A percentile compares a stretch with the other conserved stretches of the same genome.
phyloP scores from a whole-genome alignment of 2,329 filamentous ascomycete species.

The Pseudogymnoascus sp. region DNA sequence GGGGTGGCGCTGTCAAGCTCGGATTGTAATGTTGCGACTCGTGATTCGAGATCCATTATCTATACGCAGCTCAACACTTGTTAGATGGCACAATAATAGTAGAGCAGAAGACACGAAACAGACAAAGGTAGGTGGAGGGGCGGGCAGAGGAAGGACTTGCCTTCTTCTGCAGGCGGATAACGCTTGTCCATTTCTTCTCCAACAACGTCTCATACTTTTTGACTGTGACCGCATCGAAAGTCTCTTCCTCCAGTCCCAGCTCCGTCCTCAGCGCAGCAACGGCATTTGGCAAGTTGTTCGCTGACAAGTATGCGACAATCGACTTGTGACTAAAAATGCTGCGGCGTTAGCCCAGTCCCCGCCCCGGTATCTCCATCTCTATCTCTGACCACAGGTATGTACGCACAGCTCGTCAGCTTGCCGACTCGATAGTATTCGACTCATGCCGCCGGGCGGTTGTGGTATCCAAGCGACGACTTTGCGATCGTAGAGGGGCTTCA shows the following conservation, averaged over 20 bases:
- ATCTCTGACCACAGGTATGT: slow-evolving; percentile 12
- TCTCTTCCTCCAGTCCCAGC: slow-evolving; percentile 54
- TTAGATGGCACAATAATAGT: slow-evolving; percentile 12
- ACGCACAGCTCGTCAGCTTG: slow-evolving; percentile 80
- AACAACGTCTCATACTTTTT: slow-evolving; percentile 88
- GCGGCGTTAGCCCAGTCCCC: slow-evolving; percentile 11
- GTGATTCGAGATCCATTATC: slow-evolving; percentile 90
- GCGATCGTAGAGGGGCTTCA: background rate
- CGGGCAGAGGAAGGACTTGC: slow-evolving; percentile 35
- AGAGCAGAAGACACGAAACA: background rate
- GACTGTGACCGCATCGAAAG: slow-evolving; percentile 66
- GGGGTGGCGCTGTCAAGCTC: slow-evolving; percentile 82
- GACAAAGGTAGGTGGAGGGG: background rate
- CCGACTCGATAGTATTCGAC: slow-evolving; percentile 49
- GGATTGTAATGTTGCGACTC: slow-evolving; percentile 63
- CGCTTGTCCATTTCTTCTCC: slow-evolving; percentile 95
- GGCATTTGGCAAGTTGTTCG: slow-evolving; percentile 60
- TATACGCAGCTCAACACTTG: slow-evolving; percentile 31
- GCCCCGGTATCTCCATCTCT: slow-evolving; percentile 4
- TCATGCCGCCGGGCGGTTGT: slow-evolving; percentile 4
- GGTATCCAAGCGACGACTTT: background rate
- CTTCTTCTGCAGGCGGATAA: slow-evolving; percentile 88
- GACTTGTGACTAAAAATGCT: slow-evolving; percentile 64
- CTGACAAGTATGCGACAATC: slow-evolving; percentile 74
- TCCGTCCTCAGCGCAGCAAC: slow-evolving; percentile 66